Percentiles rank a stretch among this genome's conserved stretches.
phyloP scores from a whole-genome alignment of 1,284 basidiomycete genomes.

The Cutaneotrichosporon cavernicola region DNA sequence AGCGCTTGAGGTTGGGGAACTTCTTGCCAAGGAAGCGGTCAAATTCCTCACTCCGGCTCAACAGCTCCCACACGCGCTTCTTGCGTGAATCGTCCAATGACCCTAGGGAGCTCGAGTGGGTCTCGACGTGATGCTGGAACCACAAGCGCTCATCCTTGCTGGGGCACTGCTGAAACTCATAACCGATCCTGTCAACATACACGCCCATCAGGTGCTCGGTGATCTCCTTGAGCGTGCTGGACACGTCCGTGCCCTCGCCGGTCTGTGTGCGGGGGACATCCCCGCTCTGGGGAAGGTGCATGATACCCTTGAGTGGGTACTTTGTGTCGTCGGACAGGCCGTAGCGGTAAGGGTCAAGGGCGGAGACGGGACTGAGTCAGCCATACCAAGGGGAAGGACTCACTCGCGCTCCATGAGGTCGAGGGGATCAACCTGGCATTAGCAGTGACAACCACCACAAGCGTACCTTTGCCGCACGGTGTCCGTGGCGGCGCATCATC shows the following conservation, averaged over 20 bases:
- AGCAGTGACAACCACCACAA: conserved; percentile 62
- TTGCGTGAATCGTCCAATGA: conserved; percentile 48
- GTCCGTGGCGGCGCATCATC: conserved; percentile 62
- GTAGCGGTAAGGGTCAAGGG: conserved; percentile 74
- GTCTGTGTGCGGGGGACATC: conserved; percentile 50
- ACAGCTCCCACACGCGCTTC: conserved; percentile 65
- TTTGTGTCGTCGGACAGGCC: conserved; percentile 57
- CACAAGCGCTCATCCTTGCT: conserved; percentile 56
- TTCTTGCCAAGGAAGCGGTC: conserved; percentile 57
- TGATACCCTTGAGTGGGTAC: conserved; percentile 74
- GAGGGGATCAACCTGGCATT: conserved; percentile 72
- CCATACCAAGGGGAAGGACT: conserved; percentile 6
- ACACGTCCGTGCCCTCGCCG: conserved; percentile 62
- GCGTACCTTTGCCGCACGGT: conserved; percentile 41
- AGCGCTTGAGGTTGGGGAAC: conserved; percentile 48
- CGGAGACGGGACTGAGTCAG: conserved; percentile 59
- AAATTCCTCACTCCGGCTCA: conserved; percentile 73
- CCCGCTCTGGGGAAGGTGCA: conserved; percentile 36
- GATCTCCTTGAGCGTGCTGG: conserved; percentile 61
- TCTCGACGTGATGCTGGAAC: conserved; percentile 81
- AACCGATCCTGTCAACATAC: conserved; percentile 78
- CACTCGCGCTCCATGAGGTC: conserved; percentile 80
- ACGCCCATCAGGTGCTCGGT: conserved; percentile 65
- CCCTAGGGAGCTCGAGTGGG: conserved; percentile 54
- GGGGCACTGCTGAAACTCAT: conserved; percentile 64